Base-by-base conservation (phyloP, 768 basidiomycete genomes). In the Dioszegia hungarica region DNA sequence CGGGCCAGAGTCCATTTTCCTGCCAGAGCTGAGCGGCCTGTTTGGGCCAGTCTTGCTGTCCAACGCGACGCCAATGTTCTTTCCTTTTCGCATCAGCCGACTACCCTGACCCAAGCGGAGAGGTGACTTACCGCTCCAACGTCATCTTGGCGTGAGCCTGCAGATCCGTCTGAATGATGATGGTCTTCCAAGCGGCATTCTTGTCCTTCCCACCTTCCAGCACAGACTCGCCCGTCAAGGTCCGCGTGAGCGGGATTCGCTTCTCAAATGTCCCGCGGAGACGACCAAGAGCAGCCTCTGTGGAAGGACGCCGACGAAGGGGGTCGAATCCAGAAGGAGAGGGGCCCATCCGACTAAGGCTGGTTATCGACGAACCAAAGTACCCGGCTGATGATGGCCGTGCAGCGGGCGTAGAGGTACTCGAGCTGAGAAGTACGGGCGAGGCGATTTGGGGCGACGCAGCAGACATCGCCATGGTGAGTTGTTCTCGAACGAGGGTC, bases 1-100 rank as follows among this genome's bases (percentile, higher is more conserved):
- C 80, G 1, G 85, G 84, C 91, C 92, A 94, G 12, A 94, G 69
- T 0, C 90, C 90, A 20, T 88, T 82, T 70, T 94, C 92, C 0
- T 84, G 84, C 1, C 83, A 83, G 22, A 88, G 76, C 9, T 83
- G 67, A 37, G 82, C 75, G 0, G 82, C 79, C 81, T 86, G 87
- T 45, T 68, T 66, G 3, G 72, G 77, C 69, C 76, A 77, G 39
- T 75, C 71, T 17, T 68, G 57, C 20, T 66, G 57, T n/a, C 73
- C 72, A 12, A 75, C 79, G 64, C 88, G 87, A 48, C 88, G 83
- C 59, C 86, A 81, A 60, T 84, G 82, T 70, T 94, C 90, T 22
- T 85, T 85, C 54, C 91, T 92, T 3, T 54, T 33, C 8, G 64
- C 40, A 25, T 22, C 22, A 17, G 17, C 27, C 22, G 3, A 31